Conservation (phyloP, 176 grass and related monocot species). For the Carex scoparia region DNA sequence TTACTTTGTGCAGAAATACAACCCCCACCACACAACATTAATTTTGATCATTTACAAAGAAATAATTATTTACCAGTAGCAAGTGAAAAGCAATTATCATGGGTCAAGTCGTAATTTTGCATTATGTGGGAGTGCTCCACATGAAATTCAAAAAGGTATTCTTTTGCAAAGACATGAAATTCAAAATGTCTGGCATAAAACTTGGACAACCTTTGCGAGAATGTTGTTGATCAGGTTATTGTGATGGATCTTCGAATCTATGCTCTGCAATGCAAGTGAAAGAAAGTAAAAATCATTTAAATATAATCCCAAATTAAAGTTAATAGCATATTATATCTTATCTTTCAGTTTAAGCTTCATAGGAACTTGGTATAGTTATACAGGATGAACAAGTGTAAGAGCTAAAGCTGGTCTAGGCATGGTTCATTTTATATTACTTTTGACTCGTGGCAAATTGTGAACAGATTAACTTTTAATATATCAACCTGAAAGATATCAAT, state of each 20-base stretch:
- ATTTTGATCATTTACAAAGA: neutral
- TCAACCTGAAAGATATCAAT: neutral
- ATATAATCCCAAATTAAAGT: neutral
- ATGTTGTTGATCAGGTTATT: slow-evolving; percentile 99
- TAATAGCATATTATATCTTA: neutral
- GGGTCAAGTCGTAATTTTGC: neutral
- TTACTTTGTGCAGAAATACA: neutral
- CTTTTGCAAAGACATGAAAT: neutral
- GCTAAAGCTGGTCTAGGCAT: neutral
- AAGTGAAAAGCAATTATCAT: slow-evolving; percentile 7
- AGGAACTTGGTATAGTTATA: neutral
- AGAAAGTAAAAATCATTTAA: neutral
- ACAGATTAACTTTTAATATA: neutral
- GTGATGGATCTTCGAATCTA: slow-evolving; percentile 99
- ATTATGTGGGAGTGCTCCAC: neutral
- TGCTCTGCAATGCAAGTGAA: slow-evolving; percentile 49
- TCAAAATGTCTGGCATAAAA: neutral
- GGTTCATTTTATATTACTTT: neutral
- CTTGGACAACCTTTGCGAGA: slow-evolving; percentile 71
- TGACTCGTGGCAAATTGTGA: neutral
- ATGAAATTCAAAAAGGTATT: neutral
- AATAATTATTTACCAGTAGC: slow-evolving; percentile 19
- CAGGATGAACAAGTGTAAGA: neutral
- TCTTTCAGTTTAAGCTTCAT: neutral
- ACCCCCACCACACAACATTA: neutral